Evolutionary conservation across 441 rosid genomes (phyloP).

Genomic region (Melastoma candidum): DNA sequence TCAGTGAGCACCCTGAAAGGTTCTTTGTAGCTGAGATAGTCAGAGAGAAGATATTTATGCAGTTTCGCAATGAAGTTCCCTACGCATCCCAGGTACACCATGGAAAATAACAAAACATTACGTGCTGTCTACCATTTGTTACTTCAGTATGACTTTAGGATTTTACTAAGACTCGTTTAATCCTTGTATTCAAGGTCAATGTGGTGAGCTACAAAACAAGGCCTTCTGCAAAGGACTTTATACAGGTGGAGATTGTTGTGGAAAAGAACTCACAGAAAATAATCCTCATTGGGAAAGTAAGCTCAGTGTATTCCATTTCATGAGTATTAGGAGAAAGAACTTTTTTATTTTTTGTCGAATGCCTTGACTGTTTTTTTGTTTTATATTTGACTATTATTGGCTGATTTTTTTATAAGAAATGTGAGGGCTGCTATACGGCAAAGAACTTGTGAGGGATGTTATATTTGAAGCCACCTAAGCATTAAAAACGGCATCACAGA

Average conservation of each 20-base stretch:
- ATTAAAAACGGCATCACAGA: no score
- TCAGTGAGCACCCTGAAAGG: conserved; percentile 94
- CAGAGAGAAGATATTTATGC: conserved; percentile 91
- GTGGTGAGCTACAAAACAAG: conserved; percentile 77
- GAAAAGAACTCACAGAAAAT: conserved; percentile 86
- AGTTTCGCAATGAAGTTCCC: conserved; percentile 78
- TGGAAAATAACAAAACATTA: no score
- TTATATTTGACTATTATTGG: no score
- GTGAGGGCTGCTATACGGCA: no score
- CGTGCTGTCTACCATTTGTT: no score
- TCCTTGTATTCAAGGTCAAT: conserved; percentile 42
- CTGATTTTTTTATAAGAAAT: no score
- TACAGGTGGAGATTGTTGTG: conserved; percentile 86
- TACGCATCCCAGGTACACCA: conserved; percentile 75
- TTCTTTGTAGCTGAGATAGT: conserved; percentile 86
- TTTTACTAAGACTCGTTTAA: neutral
- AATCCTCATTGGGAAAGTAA: conserved; percentile 84
- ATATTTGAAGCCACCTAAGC: no score
- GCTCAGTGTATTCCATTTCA: conserved; percentile 8
- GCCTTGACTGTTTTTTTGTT: neutral
- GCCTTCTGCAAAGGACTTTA: conserved; percentile 76
- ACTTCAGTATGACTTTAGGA: no score
- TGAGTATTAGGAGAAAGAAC: neutral
- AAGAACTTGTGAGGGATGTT: no score
- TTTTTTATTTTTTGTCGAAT: conserved; percentile 4